These are phyloP conservation scores for Aspergillus neotritici DNA, from an alignment of 2,329 filamentous ascomycete genomes.

Conservation along the genomic window DNA sequence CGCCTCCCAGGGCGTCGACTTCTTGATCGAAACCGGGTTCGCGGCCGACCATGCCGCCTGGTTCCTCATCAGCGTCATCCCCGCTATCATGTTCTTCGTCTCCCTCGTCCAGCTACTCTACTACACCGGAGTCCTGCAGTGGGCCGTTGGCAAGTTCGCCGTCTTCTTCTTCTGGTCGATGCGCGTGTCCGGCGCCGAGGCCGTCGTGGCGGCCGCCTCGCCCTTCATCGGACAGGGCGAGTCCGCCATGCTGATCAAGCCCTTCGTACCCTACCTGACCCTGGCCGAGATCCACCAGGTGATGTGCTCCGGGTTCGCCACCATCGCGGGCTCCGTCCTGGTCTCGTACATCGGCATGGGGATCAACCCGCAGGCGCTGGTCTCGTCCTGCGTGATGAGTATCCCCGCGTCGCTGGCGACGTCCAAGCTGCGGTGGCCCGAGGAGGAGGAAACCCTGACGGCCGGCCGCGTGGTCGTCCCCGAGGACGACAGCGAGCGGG, in stretches of 20 bases:
- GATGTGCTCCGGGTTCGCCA: conserved; percentile 88
- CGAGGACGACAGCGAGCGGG: conserved; percentile 64
- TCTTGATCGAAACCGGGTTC: conserved; percentile 55
- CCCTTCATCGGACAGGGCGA: conserved; percentile 94
- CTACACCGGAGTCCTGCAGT: conserved; percentile 75
- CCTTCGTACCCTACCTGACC: conserved; percentile 80
- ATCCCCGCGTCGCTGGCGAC: conserved; percentile 86
- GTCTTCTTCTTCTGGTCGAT: conserved; percentile 88
- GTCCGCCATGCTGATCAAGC: conserved; percentile 84
- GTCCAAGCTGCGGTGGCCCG: conserved; percentile 83
- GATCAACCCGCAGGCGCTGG: conserved; percentile 74
- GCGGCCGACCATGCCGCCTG: conserved; percentile 44
- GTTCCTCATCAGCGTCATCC: conserved; percentile 77
- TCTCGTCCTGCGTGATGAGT: conserved; percentile 92
- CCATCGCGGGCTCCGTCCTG: conserved; percentile 81
- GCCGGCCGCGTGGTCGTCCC: conserved; percentile 75
- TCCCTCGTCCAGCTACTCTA: conserved; percentile 83
- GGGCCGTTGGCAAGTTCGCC: conserved; percentile 84
- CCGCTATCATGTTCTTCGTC: conserved; percentile 94
- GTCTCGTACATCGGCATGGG: conserved; percentile 81
- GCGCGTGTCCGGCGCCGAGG: conserved; percentile 81
- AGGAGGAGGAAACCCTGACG: conserved; percentile 79
- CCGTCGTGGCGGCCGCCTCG: conserved; percentile 87
- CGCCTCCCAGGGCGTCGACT: conserved; percentile 64
- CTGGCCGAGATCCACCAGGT: conserved; percentile 85